These are phyloP conservation scores for Pseudocercospora vitis DNA, from an alignment of 2,329 filamentous ascomycete species.

Conservation along the genomic window DNA sequence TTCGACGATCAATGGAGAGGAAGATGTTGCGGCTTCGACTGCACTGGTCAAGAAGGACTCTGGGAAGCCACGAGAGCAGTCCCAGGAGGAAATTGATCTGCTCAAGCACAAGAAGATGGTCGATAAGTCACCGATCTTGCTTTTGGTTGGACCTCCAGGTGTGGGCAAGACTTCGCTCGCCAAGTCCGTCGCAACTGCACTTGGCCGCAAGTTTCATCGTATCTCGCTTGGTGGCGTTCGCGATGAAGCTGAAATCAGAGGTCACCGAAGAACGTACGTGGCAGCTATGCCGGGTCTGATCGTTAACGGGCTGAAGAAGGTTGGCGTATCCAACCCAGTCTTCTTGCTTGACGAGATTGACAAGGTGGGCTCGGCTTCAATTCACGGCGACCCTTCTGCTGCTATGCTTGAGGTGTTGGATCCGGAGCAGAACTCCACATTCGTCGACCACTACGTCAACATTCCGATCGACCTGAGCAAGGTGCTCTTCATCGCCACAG, in stretches of 20 bases:
- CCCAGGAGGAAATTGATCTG: conserved; percentile 65
- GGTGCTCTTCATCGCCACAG: conserved; percentile 95
- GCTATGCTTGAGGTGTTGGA: conserved; percentile 98
- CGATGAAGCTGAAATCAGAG: conserved; percentile 94
- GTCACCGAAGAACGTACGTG: conserved; percentile 92
- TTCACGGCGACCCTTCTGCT: conserved; percentile 92
- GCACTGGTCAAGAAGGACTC: conserved; percentile 33
- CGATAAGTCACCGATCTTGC: conserved; percentile 93
- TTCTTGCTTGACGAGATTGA: conserved; percentile 97
- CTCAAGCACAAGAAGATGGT: conserved; percentile 80
- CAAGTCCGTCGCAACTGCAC: conserved; percentile 84
- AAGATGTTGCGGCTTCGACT: conserved; percentile 52
- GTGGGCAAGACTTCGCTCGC: conserved; percentile 96
- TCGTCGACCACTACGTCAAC: conserved; percentile 94
- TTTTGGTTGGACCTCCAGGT: conserved; percentile 89
- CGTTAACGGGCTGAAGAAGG: conserved; percentile 91
- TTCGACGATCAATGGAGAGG: conserved; percentile 53
- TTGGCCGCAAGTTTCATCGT: conserved; percentile 93
- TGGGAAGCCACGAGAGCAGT: conserved; percentile 44
- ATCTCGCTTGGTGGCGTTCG: conserved; percentile 94
- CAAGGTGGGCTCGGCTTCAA: conserved; percentile 87
- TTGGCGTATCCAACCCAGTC: conserved; percentile 91
- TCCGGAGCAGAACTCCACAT: conserved; percentile 93
- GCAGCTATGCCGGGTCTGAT: conserved; percentile 98
- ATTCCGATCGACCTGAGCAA: conserved; percentile 95